These are phyloP conservation scores for Exsudoporus floridanus DNA, from an alignment of 1,284 basidiomycete species.

Conservation along the genomic window DNA sequence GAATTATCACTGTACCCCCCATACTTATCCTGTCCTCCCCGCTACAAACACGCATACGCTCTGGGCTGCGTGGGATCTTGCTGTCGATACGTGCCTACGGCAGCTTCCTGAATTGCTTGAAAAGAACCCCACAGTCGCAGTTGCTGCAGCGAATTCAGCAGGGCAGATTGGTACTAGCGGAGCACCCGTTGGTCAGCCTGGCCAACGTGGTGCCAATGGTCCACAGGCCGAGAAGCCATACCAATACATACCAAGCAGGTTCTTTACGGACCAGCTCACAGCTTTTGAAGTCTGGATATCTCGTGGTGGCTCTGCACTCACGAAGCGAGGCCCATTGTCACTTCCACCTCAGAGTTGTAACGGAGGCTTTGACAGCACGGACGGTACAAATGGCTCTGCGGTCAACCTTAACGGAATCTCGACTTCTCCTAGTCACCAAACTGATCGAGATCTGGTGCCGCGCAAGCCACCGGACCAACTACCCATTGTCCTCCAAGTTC, in stretches of 20 bases:
- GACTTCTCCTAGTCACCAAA: constrained; percentile 7
- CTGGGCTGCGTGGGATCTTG: constrained; percentile 98
- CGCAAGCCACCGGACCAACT: constrained; percentile 94
- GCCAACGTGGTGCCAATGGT: constrained; percentile 29
- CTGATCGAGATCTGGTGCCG: constrained; percentile 66
- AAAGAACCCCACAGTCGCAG: constrained; percentile 51
- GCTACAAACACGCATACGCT: constrained; percentile 94
- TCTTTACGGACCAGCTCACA: constrained; percentile 95
- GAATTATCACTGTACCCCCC: constrained; percentile 95
- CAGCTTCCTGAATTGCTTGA: constrained; percentile 89
- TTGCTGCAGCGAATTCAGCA: constrained; percentile 26
- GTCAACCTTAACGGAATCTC: constrained; percentile 10
- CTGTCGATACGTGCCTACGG: constrained; percentile 92
- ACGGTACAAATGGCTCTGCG: constrained; percentile 17
- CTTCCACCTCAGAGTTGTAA: constrained; percentile 48
- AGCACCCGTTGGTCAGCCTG: constrained; percentile 40
- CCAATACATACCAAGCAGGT: constrained; percentile 84
- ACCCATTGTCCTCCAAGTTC: constrained; percentile 95
- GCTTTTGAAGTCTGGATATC: constrained; percentile 99
- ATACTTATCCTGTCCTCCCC: constrained; percentile 89
- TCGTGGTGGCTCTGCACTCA: constrained; percentile 80
- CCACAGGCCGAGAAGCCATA: constrained; percentile 50
- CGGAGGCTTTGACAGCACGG: constrained; percentile 33
- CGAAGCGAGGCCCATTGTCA: constrained; percentile 71
- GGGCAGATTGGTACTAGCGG: constrained; percentile 35